Evolutionary conservation across 2,329 filamentous ascomycete genomes (phyloP).

Genomic region (Orbilia javanica): DNA sequence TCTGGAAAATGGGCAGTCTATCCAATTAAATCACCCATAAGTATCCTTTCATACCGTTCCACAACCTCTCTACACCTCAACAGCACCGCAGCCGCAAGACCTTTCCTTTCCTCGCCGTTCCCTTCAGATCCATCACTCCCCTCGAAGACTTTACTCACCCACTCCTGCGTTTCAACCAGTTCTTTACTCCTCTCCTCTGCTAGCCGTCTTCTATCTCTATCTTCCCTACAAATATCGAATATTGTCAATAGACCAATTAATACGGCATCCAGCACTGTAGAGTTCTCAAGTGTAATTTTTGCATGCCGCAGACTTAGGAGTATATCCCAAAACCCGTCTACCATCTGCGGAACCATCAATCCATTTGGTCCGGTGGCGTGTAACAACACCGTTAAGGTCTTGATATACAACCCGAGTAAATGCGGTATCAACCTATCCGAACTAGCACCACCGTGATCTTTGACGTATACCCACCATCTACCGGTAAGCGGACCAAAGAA

Average conservation of each 20-base stretch:
- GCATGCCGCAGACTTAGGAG: conserved; percentile 73
- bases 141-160: conserved; percentile 83
- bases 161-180: conserved; percentile 86
- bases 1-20: not conserved
- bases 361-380: conserved; percentile 86
- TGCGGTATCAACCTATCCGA: conserved; percentile 75
- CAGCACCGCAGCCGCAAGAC: conserved; percentile 78
- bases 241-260: conserved; percentile 83
- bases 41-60: conserved; percentile 60
- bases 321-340: conserved; percentile 85
- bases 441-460: conserved; percentile 68
- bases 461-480: conserved; percentile 77
- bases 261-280: conserved; percentile 76
- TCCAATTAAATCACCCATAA: conserved; percentile 61
- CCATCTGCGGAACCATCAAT: conserved; percentile 81
- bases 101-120: conserved; percentile 50
- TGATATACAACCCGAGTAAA: conserved; percentile 82
- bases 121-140: conserved; percentile 62
- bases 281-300: conserved; percentile 73
- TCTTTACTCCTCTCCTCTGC: conserved; percentile 81
- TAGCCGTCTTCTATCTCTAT: conserved; percentile 73
- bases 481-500: conserved; percentile 91
- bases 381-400: conserved; percentile 85
- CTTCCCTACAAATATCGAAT: conserved; percentile 82
- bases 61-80: conserved; percentile 80